Base-by-base conservation (phyloP, 768 basidiomycete species). In the Leccinum truebloodii region DNA sequence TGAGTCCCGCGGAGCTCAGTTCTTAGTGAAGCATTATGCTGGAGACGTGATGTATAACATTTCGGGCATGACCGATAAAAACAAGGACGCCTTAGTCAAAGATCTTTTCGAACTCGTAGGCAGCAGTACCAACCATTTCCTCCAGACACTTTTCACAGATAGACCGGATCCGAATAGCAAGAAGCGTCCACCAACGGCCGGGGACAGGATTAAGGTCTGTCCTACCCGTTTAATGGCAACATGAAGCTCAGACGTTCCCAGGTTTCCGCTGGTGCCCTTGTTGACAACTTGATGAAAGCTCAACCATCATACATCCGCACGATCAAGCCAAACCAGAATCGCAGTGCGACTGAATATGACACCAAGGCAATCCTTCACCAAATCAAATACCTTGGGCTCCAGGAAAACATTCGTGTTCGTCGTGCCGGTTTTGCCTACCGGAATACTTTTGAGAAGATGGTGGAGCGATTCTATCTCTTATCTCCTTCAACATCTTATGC, bases 31-130 rank as follows among this genome's bases (percentile, higher is more conserved):
- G 69, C 97, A 99, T 71, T 99, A 98, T 70, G 97, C 97, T 20
- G 97, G 97, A 67, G 97, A 98, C 70, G 97, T 99, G 63, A 92
- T 94, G 86, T 99, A 99, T 79, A 97, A 95, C 63, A 88, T 98
- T 13, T 73, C 90, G 7, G 97, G 97, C 3, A 99, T 99, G 96
- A 98, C 97, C 16, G 97, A 99, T 77, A 99, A 99, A 83, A 99
- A 99, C 81, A 99, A 99, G 82, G 97, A 99, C 69, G 86, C 94
- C 1, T 81, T 99, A 55, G 83, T 95, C 76, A 98, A 98, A 74
- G 97, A 98, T 71, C 78, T 98, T 18, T 80, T 98, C 58, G 96
- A 99, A 68, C 83, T 98, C 49, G 80, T 98, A 58, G 90, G 86
- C 6, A 78, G 80, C 49, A 94, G 92, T 65, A 79, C 83, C 14